A percentile compares a stretch with the other conserved stretches of the same genome.
These are phyloP conservation scores for Yamadazyma sp. DNA, from an alignment of 805 yeast genomes.

Conservation along the genomic window DNA sequence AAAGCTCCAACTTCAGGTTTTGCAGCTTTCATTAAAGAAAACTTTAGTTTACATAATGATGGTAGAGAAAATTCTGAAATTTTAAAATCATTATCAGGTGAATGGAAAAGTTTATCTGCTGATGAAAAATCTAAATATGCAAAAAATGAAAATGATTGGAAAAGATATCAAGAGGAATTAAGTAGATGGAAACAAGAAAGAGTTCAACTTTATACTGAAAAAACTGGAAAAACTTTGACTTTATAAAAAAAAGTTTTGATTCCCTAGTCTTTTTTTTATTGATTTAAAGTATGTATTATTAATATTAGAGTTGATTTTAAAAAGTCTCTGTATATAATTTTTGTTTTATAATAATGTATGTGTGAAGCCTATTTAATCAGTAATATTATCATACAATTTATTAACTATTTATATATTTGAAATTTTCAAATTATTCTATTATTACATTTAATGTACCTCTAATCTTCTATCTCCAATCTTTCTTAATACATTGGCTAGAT, in stretches of 20 bases:
- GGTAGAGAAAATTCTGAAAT: constrained; percentile 20
- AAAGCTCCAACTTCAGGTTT: constrained; percentile 28
- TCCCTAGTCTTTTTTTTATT: too few species aligned
- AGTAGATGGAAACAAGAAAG: constrained; percentile 32
- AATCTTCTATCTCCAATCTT: constrained; percentile 13
- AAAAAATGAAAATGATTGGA: constrained; percentile 17
- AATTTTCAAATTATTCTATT: too few species aligned
- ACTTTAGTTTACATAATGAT: constrained; percentile 20
- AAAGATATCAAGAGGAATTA: constrained; percentile 18
- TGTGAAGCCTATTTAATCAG: too few species aligned
- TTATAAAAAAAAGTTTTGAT: constrained; percentile 1
- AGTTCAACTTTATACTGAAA: constrained; percentile 11
- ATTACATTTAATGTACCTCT: too few species aligned
- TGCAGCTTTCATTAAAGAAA: constrained; percentile 28
- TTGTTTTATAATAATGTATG: too few species aligned
- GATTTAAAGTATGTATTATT: too few species aligned
- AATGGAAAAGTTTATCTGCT: constrained; percentile 30
- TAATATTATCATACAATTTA: too few species aligned
- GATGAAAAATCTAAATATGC: constrained; percentile 26
- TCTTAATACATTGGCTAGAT: constrained; percentile 34
- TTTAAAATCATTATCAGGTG: constrained; percentile 21
- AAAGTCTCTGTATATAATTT: too few species aligned
- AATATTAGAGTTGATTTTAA: too few species aligned
- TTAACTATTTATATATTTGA: too few species aligned
- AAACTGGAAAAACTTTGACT: constrained; percentile 7